Evolutionary conservation across 805 yeast species (phyloP).

Genomic region (Phaffomyces thermotolerans): DNA sequence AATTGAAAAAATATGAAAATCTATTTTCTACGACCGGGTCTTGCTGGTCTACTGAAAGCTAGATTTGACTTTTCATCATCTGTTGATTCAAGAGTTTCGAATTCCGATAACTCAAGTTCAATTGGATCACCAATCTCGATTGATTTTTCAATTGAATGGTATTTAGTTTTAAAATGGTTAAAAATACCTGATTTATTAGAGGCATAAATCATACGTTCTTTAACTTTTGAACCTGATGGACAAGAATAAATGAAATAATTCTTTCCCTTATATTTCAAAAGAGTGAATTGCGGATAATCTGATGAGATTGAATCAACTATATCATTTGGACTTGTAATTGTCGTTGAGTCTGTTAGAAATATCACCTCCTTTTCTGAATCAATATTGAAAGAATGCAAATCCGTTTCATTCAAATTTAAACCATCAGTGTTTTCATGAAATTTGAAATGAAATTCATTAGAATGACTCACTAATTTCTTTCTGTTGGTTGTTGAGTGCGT

Average conservation of each 20-base stretch:
- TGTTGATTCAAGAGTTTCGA: constrained; percentile 24
- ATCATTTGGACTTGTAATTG: constrained; percentile 22
- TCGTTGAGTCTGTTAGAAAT: constrained; percentile 26
- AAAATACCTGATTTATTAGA: constrained; percentile 62
- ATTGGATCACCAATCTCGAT: constrained; percentile 69
- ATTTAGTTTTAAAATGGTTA: constrained; percentile 36
- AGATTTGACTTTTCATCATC: constrained; percentile 17
- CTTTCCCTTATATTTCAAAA: constrained; percentile 38
- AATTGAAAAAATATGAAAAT: no score
- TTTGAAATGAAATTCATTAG: constrained; percentile 22
- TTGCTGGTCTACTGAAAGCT: constrained; percentile 56
- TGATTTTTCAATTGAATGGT: constrained; percentile 27
- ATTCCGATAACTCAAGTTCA: constrained; percentile 53
- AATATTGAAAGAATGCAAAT: constrained; percentile 43
- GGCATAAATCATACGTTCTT: constrained; percentile 90
- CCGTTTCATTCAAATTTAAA: constrained; percentile 22
- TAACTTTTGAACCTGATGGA: constrained; percentile 85
- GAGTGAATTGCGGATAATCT: constrained; percentile 50
- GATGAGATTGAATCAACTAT: constrained; percentile 28
- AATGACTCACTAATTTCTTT: constrained; percentile 22
- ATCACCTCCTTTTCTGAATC: constrained; percentile 44
- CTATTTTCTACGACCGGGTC: constrained; percentile 51
- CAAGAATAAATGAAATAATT: constrained; percentile 72
- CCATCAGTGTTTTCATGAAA: constrained; percentile 23
- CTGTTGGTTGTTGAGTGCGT: constrained; percentile 25